Evolutionary conservation across 257 asterid genomes (phyloP).

Genomic region (Echium plantagineum): DNA sequence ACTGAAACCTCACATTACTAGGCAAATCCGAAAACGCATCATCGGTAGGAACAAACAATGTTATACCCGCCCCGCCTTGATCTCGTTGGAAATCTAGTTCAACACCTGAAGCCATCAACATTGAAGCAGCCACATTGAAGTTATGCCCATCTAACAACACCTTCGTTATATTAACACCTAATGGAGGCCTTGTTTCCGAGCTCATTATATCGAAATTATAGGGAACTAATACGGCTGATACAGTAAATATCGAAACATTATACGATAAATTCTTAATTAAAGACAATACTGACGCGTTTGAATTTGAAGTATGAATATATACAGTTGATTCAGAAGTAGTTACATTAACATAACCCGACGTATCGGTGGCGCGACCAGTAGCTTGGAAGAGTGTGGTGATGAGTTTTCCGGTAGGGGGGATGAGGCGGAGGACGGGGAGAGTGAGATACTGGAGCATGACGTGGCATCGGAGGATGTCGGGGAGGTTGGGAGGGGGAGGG

Average conservation of each 20-base stretch:
- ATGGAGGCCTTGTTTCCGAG: conserved; percentile 69
- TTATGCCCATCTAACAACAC: conserved; percentile 67
- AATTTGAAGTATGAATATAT: background rate
- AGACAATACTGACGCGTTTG: conserved; percentile 62
- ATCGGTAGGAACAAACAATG: conserved; percentile 74
- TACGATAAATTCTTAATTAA: conserved; percentile 37
- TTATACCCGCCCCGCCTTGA: conserved; percentile 80
- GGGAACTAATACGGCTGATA: conserved; percentile 46
- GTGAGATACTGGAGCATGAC: conserved; percentile 66
- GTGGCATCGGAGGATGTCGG: conserved; percentile 78
- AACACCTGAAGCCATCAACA: conserved; percentile 74
- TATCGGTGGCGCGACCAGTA: conserved; percentile 56
- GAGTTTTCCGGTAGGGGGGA: conserved; percentile 47
- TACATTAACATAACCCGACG: conserved; percentile 30
- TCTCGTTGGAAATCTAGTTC: conserved; percentile 63
- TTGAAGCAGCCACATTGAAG: conserved; percentile 80
- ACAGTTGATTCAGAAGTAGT: too few species aligned
- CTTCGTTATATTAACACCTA: conserved; percentile 67
- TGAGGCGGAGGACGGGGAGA: conserved; percentile 4
- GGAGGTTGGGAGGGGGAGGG: conserved; percentile 13
- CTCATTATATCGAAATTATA: conserved; percentile 57
- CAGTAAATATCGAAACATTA: conserved; percentile 44
- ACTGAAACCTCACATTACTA: conserved; percentile 43
- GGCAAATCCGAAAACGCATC: conserved; percentile 71
- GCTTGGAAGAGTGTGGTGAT: conserved; percentile 65